phyloP scores from a whole-genome alignment of 192 early-diverging fungal genomes.

The Funneliformis mosseae region DNA sequence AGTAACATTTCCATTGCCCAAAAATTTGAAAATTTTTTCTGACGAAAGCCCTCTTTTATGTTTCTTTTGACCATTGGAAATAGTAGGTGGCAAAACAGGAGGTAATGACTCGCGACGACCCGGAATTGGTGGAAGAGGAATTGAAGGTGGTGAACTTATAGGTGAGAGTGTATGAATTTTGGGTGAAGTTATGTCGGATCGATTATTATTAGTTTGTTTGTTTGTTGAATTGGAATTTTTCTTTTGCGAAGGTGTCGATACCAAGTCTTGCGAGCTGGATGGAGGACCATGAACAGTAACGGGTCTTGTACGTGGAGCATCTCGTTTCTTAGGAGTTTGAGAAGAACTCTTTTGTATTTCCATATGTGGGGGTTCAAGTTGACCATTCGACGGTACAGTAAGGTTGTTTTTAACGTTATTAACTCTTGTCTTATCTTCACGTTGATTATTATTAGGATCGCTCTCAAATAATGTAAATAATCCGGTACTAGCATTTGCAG shows the following conservation, averaged over 20 bases:
- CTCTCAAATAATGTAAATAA: slow-evolving; percentile 30
- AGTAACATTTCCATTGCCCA: not conserved
- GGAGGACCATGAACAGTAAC: slow-evolving; percentile 24
- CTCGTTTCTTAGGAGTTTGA: slow-evolving; percentile 29
- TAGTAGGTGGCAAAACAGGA: not conserved
- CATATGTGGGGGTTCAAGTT: not conserved
- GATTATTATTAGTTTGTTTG: not conserved
- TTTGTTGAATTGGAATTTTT: not conserved
- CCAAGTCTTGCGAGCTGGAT: slow-evolving; percentile 12
- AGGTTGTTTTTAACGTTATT: slow-evolving; percentile 1
- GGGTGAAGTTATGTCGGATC: not conserved
- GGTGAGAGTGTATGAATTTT: not conserved
- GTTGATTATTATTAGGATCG: slow-evolving; percentile 9
- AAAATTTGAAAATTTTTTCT: slow-evolving; percentile 15
- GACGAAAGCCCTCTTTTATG: slow-evolving; percentile 15
- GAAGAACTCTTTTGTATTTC: slow-evolving; percentile 11
- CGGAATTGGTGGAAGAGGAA: slow-evolving; percentile 18
- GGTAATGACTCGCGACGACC: slow-evolving; percentile 17
- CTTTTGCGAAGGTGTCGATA: not conserved
- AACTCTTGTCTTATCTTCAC: not conserved
- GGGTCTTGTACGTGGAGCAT: slow-evolving; percentile 23
- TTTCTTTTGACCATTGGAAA: slow-evolving; percentile 9
- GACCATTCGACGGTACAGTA: not conserved
- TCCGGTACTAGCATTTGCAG: not conserved
- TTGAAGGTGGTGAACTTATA: slow-evolving; percentile 3